Base-by-base conservation (phyloP, 1,139 yeast species). In the Hemisphaericaspora lyxosophila region DNA sequence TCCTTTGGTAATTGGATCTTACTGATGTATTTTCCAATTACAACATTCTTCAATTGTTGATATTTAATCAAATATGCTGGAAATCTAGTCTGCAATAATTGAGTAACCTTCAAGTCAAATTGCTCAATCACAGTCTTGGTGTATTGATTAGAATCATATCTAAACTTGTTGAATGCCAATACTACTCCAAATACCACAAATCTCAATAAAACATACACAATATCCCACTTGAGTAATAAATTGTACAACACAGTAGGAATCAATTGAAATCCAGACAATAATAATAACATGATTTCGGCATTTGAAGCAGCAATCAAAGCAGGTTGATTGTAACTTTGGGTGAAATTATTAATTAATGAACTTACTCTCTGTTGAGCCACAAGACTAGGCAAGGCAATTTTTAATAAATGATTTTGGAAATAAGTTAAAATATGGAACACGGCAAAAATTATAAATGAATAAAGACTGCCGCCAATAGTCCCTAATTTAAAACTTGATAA, bases 401-500 rank as follows among this genome's bases (percentile, higher is more conserved):
- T 43, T 31, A 62, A 50, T 26, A 62, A 43, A 38, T 60, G 57
- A 33, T 54, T 49, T 37, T 69, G 73, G 53, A 76, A 69, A 57
- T 80, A 80, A 26, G 70, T 66, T 44, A 78, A 57, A 17, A 73
- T 60, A 57, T 80, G 85, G 63, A 80, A 80, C 3, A 75, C 44
- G 1, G 83, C 75, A 55, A 71, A 80, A n/a, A 80, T 73, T 4
- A 69, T 63, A 43, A 76, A 80, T 20, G 84, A 73, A 50, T 74
- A 74, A 32, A 76, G 60, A 7, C 68, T 57, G n/a, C 72, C 71
- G 7, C 60, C 51, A 15, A 69, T 50, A 14, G 51, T 52, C 1
- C 67, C 70, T 35, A 65, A 50, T 18, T 52, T 46, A 41, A 54
- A 59, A 43, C 70, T 60, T 11, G 62, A 48, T 22, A 55, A 36